Evolutionary conservation across 2,329 filamentous ascomycete genomes (phyloP).

Genomic region (Colletotrichum sp.): DNA sequence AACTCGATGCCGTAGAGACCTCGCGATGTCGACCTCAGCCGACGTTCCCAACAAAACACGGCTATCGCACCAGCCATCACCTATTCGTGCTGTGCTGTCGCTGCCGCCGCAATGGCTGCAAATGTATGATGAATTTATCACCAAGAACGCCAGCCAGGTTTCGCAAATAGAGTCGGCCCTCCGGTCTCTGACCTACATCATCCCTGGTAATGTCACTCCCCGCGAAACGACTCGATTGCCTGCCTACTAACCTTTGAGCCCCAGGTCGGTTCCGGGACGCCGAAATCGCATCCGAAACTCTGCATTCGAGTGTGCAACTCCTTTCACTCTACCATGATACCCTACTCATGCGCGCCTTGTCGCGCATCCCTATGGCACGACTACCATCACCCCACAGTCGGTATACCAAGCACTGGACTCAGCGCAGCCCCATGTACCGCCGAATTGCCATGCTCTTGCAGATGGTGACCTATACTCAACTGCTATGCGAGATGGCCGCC

Average conservation of each 20-base stretch:
- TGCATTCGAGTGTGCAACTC: conserved; percentile 88
- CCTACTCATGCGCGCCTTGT: conserved; percentile 72
- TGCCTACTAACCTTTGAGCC: neutral
- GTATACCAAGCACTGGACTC: conserved; percentile 72
- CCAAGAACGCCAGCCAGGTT: conserved; percentile 91
- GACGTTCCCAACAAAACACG: conserved; percentile 20
- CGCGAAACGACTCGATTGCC: neutral
- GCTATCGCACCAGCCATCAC: conserved; percentile 8
- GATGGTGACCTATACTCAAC: conserved; percentile 91
- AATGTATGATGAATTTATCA: conserved; percentile 88
- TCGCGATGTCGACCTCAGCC: conserved; percentile 20
- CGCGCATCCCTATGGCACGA: conserved; percentile 60
- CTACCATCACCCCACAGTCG: conserved; percentile 64
- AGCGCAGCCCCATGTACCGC: conserved; percentile 73
- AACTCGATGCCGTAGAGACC: neutral
- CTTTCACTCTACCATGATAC: conserved; percentile 93
- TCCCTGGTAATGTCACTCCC: conserved; percentile 67
- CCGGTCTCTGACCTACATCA: conserved; percentile 92
- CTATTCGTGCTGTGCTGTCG: conserved; percentile 46
- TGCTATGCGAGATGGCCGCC: conserved; percentile 97
- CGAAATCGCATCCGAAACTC: conserved; percentile 91
- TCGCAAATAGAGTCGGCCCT: conserved; percentile 94
- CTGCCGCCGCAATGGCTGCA: conserved; percentile 70
- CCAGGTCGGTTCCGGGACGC: conserved; percentile 87
- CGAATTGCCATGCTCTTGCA: conserved; percentile 83